Evolutionary conservation across 1,139 yeast species (phyloP).

Genomic region (Hyphopichia fennica): DNA sequence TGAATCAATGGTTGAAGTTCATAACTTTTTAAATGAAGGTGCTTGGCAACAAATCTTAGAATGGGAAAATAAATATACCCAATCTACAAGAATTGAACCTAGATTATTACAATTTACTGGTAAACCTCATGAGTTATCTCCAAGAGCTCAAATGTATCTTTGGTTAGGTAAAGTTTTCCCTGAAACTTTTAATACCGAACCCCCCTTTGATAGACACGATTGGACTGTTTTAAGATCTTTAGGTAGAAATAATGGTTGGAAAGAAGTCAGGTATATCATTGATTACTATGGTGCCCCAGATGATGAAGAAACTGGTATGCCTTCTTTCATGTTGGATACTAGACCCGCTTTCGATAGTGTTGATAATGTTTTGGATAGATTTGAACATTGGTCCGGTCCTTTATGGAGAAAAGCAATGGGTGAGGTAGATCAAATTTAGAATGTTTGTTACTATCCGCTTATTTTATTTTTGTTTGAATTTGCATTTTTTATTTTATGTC

Average conservation of each 20-base stretch:
- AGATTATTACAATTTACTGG: slow-evolving; percentile 87
- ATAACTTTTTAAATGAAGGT: slow-evolving; percentile 93
- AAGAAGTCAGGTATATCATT: slow-evolving; percentile 80
- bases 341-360: slow-evolving; percentile 87
- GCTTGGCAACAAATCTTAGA: slow-evolving; percentile 94
- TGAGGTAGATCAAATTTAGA: slow-evolving; percentile 17
- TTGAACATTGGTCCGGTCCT: slow-evolving; percentile 48
- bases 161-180: slow-evolving; percentile 73
- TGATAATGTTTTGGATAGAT: slow-evolving; percentile 64
- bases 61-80: slow-evolving; percentile 76
- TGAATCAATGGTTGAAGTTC: slow-evolving; percentile 95
- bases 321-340: slow-evolving; percentile 88
- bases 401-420: slow-evolving; percentile 49
- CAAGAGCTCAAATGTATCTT: slow-evolving; percentile 78
- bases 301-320: slow-evolving; percentile 83
- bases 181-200: slow-evolving; percentile 64
- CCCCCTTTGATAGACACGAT: slow-evolving; percentile 98
- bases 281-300: slow-evolving; percentile 95
- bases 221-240: slow-evolving; percentile 86
- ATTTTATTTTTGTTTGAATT: not conserved
- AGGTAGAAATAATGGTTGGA: slow-evolving; percentile 49
- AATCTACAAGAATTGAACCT: slow-evolving; percentile 58
- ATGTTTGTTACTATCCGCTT: not conserved
- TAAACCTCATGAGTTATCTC: slow-evolving; percentile 82
- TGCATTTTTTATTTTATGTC: not conserved